Percentiles rank a stretch among this genome's conserved stretches.
Conservation (phyloP, 148 eudicot species). For the Arctostaphylos glauca region DNA sequence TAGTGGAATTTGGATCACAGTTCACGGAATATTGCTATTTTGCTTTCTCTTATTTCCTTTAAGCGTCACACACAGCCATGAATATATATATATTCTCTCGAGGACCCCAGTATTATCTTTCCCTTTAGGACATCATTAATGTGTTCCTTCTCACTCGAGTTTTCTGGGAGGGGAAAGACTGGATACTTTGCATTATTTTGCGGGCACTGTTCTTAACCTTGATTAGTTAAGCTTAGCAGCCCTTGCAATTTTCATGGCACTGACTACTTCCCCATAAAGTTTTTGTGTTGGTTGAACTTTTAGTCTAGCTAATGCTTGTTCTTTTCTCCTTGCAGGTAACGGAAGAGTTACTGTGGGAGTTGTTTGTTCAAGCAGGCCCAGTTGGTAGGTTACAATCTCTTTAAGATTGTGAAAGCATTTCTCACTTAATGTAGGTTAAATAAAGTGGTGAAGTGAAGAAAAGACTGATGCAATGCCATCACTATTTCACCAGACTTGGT, state of each 20-base stretch:
- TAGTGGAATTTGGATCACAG: not conserved
- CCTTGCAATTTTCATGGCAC: not conserved
- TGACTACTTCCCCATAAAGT: not conserved
- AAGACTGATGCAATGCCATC: not conserved
- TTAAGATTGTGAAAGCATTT: not conserved
- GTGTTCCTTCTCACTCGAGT: not conserved
- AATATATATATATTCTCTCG: not conserved
- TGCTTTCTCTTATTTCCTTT: not conserved
- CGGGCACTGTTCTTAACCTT: not conserved
- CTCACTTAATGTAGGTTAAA: not conserved
- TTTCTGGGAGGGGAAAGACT: not conserved
- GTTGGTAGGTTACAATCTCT: slow-evolving; percentile 50
- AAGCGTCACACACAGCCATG: not conserved
- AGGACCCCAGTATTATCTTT: not conserved
- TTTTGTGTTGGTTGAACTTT: not conserved
- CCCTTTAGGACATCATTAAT: not conserved
- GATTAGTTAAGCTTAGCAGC: not conserved
- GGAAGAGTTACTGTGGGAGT: slow-evolving; percentile 87
- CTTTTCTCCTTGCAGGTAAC: slow-evolving; percentile 41
- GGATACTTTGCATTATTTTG: not conserved
- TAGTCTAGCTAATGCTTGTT: slow-evolving; percentile 12
- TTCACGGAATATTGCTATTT: not conserved
- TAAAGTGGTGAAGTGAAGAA: not conserved
- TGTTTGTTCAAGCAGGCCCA: slow-evolving; percentile 92
- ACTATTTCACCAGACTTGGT: not conserved